Conservation (phyloP, 345 rosid genomes). For the Mercurialis annua region DNA sequence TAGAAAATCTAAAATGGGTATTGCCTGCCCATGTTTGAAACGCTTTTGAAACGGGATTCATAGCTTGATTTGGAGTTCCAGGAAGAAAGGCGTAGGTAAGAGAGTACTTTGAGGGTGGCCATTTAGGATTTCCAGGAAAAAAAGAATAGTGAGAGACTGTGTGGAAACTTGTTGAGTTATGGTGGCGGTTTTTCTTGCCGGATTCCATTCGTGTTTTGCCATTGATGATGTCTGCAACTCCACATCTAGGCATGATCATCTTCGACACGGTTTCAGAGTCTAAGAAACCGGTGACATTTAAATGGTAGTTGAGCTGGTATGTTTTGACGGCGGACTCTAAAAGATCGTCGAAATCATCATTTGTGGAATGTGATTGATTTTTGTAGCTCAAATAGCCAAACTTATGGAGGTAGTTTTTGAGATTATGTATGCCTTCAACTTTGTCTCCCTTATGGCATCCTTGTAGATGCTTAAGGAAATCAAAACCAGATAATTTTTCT, state of each 20-base stretch:
- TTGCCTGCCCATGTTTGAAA: slow-evolving; percentile 25
- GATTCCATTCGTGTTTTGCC: slow-evolving; percentile 26
- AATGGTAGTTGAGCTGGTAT: slow-evolving; percentile 31
- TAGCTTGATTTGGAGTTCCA: background rate
- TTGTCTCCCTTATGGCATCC: slow-evolving; percentile 39
- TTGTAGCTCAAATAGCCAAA: slow-evolving; percentile 34
- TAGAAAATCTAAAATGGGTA: slow-evolving; percentile 25
- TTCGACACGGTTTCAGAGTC: slow-evolving; percentile 22
- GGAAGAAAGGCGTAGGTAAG: slow-evolving; percentile 29
- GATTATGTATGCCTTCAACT: slow-evolving; percentile 22
- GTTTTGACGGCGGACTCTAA: slow-evolving; percentile 35
- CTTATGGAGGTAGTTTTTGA: slow-evolving; percentile 28
- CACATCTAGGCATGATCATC: slow-evolving; percentile 41
- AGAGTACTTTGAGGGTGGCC: slow-evolving; percentile 27
- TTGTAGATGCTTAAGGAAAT: slow-evolving; percentile 26
- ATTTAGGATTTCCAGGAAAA: slow-evolving; percentile 18
- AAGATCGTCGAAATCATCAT: slow-evolving; percentile 31
- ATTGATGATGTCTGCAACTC: slow-evolving; percentile 31
- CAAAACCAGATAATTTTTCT: slow-evolving; percentile 5
- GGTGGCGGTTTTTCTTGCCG: slow-evolving; percentile 2
- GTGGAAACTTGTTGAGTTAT: slow-evolving; percentile 15
- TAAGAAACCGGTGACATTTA: slow-evolving; percentile 21
- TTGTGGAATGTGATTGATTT: background rate
- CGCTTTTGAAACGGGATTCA: slow-evolving; percentile 21
- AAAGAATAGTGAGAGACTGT: slow-evolving; percentile 22